Evolutionary conservation across 768 basidiomycete genomes (phyloP).

Genomic region (Trametes villosa): DNA sequence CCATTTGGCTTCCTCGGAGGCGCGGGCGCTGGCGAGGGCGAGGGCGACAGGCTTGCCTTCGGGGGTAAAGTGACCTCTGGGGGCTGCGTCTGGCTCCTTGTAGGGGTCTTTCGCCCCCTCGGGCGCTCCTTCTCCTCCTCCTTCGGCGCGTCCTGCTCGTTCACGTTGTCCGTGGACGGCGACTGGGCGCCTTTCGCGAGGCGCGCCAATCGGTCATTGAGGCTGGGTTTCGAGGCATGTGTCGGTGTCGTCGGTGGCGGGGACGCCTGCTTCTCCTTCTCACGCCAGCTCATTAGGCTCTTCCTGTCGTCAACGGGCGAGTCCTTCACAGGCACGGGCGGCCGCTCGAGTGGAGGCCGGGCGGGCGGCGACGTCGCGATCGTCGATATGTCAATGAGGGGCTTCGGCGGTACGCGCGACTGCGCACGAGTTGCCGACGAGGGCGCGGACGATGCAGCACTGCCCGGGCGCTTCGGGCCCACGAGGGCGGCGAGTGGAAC

Average conservation of each 20-base stretch:
- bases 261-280: slow-evolving; percentile 18
- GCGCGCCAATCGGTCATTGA: slow-evolving; percentile 32
- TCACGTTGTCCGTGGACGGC: slow-evolving; percentile 14
- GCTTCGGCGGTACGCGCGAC: slow-evolving; percentile 44
- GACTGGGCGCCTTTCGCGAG: slow-evolving; percentile 28
- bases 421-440: slow-evolving; percentile 29
- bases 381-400: slow-evolving; percentile 44
- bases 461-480: slow-evolving; percentile 68
- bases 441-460: slow-evolving; percentile 47
- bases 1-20: slow-evolving; percentile 23
- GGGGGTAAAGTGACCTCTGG: slow-evolving; percentile 10
- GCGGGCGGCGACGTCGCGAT: slow-evolving; percentile 23
- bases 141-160: slow-evolving; percentile 8
- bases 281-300: slow-evolving; percentile 9
- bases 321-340: slow-evolving; percentile 23
- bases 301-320: slow-evolving; percentile 13
- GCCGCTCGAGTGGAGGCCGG: slow-evolving; percentile 12
- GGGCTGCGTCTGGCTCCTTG: slow-evolving; percentile 33
- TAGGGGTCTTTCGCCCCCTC: slow-evolving; percentile 24
- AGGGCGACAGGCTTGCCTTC: background rate
- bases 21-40: slow-evolving; percentile 23
- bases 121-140: slow-evolving; percentile 18
- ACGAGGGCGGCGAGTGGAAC: slow-evolving; percentile 68
- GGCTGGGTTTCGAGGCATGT: slow-evolving; percentile 28
- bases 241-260: slow-evolving; percentile 18